Evolutionary conservation across 495 filamentous ascomycete genomes (phyloP), one percentile per base, ranked within the genome.

Genomic region (Opeltia flavorubescens): DNA sequence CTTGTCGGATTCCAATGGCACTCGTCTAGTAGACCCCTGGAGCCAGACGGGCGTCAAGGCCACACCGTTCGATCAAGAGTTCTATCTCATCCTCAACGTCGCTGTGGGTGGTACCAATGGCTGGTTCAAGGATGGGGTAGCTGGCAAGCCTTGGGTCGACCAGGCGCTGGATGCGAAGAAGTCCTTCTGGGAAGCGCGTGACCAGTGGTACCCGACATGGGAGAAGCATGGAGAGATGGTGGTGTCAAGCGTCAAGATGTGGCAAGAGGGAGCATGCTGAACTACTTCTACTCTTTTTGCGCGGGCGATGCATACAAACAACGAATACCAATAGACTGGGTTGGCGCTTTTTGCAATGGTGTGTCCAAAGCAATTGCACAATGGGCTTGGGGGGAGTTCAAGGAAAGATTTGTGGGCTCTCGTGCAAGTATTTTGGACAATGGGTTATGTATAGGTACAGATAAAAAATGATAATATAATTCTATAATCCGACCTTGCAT

Each of bases 31-130:
- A 18, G 74, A 91, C 54, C 70, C 73, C 3, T 93, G 86, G 86
- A 68, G 67, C 29, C 61, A 73, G 43, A 84, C 78, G 7, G 51
- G 49, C 18, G 18, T 51, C 18, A 51, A 68, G 18, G 71, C 76
- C 51, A 82, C 85, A 0, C 86, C 86, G 0, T 93, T 93, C 55
- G 86, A 93, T 57, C 72, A 86, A 53, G 63, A 71, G 18, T 93
- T 93, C 58, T 91, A 84, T 50, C 70, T 93, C 17, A 84, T 93
- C 44, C 54, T 93, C 43, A 87, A 89, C 53, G 70, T 93, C 6
- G 86, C 78, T 24, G 85, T 93, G 41, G 86, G 86, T 15, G 76
- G 78, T 41, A 89, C 83, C 9, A 91, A 89, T 51, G 85, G 84
- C 17, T 91, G 83, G 82, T 93, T 89, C 57, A 61, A 82, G 55